Evolutionary conservation across 2,329 filamentous ascomycete genomes (phyloP).

Genomic region (Aspergillus sp.): DNA sequence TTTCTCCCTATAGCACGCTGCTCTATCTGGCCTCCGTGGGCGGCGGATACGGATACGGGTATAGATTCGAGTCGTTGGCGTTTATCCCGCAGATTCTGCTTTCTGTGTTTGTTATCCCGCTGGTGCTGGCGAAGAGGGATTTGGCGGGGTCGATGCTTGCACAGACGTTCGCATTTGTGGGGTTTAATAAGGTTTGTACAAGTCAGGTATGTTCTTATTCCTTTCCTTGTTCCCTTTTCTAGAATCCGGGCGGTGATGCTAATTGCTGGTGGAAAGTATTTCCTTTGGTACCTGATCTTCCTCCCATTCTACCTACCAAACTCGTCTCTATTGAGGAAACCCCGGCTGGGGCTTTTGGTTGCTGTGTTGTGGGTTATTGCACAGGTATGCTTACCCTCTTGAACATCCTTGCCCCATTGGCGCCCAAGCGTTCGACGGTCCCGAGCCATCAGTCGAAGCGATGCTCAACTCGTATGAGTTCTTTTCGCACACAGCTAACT

Average conservation of each 20-base stretch:
- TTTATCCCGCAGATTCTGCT: constrained; percentile 84
- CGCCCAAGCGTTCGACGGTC: too few relatives aligned
- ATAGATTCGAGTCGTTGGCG: constrained; percentile 65
- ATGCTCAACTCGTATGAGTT: too few relatives aligned
- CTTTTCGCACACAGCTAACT: constrained; percentile 13
- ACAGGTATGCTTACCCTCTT: constrained; percentile 45
- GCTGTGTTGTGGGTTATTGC: constrained; percentile 65
- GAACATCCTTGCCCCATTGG: too few relatives aligned
- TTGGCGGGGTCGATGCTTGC: constrained; percentile 80
- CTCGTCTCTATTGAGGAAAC: constrained; percentile 62
- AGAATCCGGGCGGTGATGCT: not conserved
- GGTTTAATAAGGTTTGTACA: constrained; percentile 98
- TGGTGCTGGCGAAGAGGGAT: constrained; percentile 72
- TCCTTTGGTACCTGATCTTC: constrained; percentile 95
- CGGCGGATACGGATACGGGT: constrained; percentile 41
- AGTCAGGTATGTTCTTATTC: constrained; percentile 63
- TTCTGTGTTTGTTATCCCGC: constrained; percentile 66
- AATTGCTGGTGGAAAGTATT: constrained; percentile 59
- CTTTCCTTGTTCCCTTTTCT: not conserved
- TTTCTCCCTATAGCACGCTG: constrained; percentile 89
- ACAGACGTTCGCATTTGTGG: constrained; percentile 94
- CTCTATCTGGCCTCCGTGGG: constrained; percentile 84
- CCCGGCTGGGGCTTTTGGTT: constrained; percentile 57
- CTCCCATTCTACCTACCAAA: constrained; percentile 81
- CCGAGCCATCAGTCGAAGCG: too few relatives aligned